Percentiles rank a stretch among this genome's conserved stretches.
phyloP scores from a whole-genome alignment of 768 basidiomycete species.

The Lactifluus hygrophoroides region DNA sequence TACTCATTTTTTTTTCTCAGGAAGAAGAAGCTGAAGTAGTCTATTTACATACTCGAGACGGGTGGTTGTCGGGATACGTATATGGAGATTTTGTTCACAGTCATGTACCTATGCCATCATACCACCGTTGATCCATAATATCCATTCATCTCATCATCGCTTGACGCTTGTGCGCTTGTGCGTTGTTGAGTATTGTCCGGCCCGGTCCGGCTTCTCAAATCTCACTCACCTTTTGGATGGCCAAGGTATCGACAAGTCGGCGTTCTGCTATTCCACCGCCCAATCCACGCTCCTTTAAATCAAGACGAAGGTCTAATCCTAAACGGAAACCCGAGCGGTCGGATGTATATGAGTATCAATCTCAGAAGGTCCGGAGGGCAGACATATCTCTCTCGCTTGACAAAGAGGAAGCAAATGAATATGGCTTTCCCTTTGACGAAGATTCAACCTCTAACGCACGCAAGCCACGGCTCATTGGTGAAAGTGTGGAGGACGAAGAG shows the following conservation, averaged over 20 bases:
- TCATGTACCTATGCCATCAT: slow-evolving; percentile 13
- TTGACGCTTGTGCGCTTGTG: not conserved
- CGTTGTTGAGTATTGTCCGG: not conserved
- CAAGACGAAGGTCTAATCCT: slow-evolving; percentile 26
- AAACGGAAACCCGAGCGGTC: slow-evolving; percentile 20
- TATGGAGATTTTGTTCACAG: not conserved
- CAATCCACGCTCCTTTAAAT: slow-evolving; percentile 28
- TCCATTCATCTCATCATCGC: not conserved
- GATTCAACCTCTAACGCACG: slow-evolving; percentile 28
- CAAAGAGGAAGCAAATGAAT: slow-evolving; percentile 39
- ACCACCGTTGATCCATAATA: not conserved
- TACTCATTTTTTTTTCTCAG: slow-evolving; percentile 30
- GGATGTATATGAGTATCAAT: slow-evolving; percentile 61
- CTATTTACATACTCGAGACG: slow-evolving; percentile 13
- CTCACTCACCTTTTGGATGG: not conserved
- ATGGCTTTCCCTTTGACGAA: slow-evolving; percentile 27
- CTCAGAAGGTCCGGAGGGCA: slow-evolving; percentile 41
- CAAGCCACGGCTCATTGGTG: slow-evolving; percentile 33
- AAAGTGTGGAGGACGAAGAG: slow-evolving; percentile 27
- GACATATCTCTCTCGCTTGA: slow-evolving; percentile 48
- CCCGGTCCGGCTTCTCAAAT: not conserved
- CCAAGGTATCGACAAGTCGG: not conserved
- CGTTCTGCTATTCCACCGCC: not conserved
- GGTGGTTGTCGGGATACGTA: not conserved
- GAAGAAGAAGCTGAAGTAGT: slow-evolving; percentile 96